Percentiles rank a stretch among this genome's conserved stretches.
Evolutionary conservation across 176 grass and related monocot genomes (phyloP).

Genomic region (Musa schizocarpa): DNA sequence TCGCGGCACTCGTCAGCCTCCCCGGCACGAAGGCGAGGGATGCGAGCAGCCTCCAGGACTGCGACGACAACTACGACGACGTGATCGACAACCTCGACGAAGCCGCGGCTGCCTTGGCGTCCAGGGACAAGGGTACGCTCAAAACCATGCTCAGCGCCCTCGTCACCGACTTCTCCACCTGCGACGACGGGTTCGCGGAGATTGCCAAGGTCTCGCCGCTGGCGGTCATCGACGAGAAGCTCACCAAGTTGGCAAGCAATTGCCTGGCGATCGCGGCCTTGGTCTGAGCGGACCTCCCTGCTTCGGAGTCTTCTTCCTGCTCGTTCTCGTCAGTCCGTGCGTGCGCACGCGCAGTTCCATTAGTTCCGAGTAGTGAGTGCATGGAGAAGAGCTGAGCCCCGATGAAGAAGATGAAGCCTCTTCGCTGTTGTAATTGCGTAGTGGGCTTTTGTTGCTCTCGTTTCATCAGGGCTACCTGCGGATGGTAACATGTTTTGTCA

Average conservation of each 20-base stretch:
- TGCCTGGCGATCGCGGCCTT: slow-evolving; percentile 40
- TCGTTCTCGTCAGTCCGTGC: too few species aligned
- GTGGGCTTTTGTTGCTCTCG: too few species aligned
- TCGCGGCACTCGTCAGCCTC: neutral
- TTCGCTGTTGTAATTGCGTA: too few species aligned
- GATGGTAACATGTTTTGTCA: too few species aligned
- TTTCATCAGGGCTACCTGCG: too few species aligned
- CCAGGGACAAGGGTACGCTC: slow-evolving; percentile 19
- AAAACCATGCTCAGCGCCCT: slow-evolving; percentile 37
- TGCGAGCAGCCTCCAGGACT: slow-evolving; percentile 19
- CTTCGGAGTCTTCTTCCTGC: too few species aligned
- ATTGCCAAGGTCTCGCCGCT: slow-evolving; percentile 18
- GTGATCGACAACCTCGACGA: slow-evolving; percentile 36
- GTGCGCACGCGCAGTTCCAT: too few species aligned
- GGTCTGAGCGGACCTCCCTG: neutral
- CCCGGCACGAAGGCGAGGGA: slow-evolving; percentile 9
- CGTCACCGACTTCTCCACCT: slow-evolving; percentile 45
- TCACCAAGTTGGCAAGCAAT: slow-evolving; percentile 48
- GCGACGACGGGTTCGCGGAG: slow-evolving; percentile 56
- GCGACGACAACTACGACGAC: slow-evolving; percentile 45
- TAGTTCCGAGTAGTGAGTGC: too few species aligned
- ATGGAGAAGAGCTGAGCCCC: too few species aligned
- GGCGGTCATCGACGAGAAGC: slow-evolving; percentile 25
- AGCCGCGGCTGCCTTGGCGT: slow-evolving; percentile 27
- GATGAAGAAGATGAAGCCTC: too few species aligned